Conservation (phyloP, 2,329 filamentous ascomycete species). For the Hypoxylon sp. region DNA sequence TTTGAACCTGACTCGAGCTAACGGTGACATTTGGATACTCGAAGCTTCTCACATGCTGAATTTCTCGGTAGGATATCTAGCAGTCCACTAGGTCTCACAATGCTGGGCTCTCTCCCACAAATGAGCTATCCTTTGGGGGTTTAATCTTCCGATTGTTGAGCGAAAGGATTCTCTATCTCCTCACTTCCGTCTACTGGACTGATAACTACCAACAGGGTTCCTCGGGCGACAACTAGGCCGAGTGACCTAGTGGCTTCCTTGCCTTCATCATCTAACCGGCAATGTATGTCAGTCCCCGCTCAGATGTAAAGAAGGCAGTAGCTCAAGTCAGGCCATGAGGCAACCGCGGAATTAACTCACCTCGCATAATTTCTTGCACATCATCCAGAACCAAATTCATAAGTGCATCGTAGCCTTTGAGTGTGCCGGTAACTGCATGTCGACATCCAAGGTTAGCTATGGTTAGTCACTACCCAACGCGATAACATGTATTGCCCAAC, state of each 20-base stretch:
- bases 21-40: neutral
- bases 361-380: conserved; percentile 89
- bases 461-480: neutral
- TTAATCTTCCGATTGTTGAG: conserved; percentile 78
- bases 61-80: neutral
- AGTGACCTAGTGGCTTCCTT: conserved; percentile 86
- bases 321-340: neutral
- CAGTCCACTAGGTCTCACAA: neutral
- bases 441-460: conserved; percentile 1
- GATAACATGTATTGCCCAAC: conserved; percentile 3
- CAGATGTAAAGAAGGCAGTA: too few relatives aligned
- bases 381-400: conserved; percentile 99
- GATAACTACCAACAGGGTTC: conserved; percentile 92
- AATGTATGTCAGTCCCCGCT: conserved; percentile 13
- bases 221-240: conserved; percentile 89
- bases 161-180: conserved; percentile 94
- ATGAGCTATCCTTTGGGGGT: neutral
- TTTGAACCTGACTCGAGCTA: neutral
- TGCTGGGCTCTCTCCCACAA: neutral
- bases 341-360: conserved; percentile 63
- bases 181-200: conserved; percentile 95
- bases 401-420: conserved; percentile 96
- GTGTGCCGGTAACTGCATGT: conserved; percentile 80
- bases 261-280: conserved; percentile 84
- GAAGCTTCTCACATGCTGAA: neutral